Conservation (phyloP, 306 rosid genomes). For the Medicago lupulina region DNA sequence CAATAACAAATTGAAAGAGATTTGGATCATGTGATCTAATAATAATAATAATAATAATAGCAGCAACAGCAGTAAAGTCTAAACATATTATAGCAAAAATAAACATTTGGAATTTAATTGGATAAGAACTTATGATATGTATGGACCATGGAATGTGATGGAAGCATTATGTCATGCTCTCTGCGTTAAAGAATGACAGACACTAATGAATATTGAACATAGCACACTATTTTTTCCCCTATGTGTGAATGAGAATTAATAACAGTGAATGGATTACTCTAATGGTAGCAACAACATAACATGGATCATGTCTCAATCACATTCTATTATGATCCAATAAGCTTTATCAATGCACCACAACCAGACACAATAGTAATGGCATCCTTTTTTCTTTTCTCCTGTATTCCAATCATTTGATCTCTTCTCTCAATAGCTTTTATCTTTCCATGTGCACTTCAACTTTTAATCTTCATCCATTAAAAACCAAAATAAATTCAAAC, state of each 20-base stretch:
- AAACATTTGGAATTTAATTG: slow-evolving; percentile 3
- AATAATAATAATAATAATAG: no score
- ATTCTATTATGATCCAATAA: slow-evolving; percentile 43
- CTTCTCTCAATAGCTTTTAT: slow-evolving; percentile 1
- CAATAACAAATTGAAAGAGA: no score
- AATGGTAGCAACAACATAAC: slow-evolving; percentile 37
- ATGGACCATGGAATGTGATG: slow-evolving; percentile 40
- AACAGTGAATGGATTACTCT: slow-evolving; percentile 40
- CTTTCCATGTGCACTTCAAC: slow-evolving; percentile 37
- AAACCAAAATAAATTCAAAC: slow-evolving; percentile 35
- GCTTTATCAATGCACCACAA: slow-evolving; percentile 10
- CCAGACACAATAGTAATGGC: slow-evolving; percentile 43
- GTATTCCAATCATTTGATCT: slow-evolving; percentile 35
- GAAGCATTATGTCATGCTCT: slow-evolving; percentile 48
- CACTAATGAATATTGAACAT: slow-evolving; percentile 23
- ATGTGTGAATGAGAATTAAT: slow-evolving; percentile 25
- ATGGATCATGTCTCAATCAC: slow-evolving; percentile 56
- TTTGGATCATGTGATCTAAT: no score
- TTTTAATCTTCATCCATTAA: slow-evolving; percentile 34
- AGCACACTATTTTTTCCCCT: slow-evolving; percentile 15
- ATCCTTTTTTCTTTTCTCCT: slow-evolving; percentile 18
- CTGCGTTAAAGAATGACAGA: slow-evolving; percentile 32
- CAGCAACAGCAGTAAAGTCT: no score
- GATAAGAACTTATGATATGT: slow-evolving; percentile 17
- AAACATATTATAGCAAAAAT: background rate